Evolutionary conservation across 192 early-diverging fungal species (phyloP).

Genomic region (Backusella sp.): DNA sequence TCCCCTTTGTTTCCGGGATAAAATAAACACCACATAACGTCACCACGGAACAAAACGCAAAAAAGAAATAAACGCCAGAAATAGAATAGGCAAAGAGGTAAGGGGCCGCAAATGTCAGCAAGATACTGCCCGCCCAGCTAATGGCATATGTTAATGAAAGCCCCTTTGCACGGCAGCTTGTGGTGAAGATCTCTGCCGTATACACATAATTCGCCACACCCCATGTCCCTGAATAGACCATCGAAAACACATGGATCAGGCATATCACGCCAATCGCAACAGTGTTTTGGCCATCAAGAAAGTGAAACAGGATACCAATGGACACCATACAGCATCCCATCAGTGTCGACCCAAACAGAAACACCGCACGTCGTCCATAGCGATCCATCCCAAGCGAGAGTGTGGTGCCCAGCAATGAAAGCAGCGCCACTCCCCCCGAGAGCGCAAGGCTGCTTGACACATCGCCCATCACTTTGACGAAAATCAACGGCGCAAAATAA

Average conservation of each 20-base stretch:
- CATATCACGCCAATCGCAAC: constrained; percentile 11
- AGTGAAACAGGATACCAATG: constrained; percentile 47
- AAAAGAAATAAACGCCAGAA: constrained; percentile 36
- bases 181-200: constrained; percentile 23
- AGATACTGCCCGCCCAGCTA: constrained; percentile 32
- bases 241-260: constrained; percentile 32
- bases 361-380: constrained; percentile 71
- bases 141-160: constrained; percentile 24
- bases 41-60: constrained; percentile 30
- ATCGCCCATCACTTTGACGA: constrained; percentile 24
- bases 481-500: constrained; percentile 54
- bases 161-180: constrained; percentile 33
- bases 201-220: constrained; percentile 27
- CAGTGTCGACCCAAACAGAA: constrained; percentile 64
- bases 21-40: constrained; percentile 54
- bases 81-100: constrained; percentile 32
- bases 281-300: constrained; percentile 1
- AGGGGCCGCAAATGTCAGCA: constrained; percentile 27
- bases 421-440: constrained; percentile 21
- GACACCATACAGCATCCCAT: constrained; percentile 63
- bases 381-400: constrained; percentile 75
- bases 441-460: constrained; percentile 22
- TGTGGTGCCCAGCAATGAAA: constrained; percentile 79
- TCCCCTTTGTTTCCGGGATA: constrained; percentile 79
- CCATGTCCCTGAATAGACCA: constrained; percentile 18